Evolutionary conservation across 768 basidiomycete species (phyloP).

Genomic region (Hebeloma cylindrosporum): DNA sequence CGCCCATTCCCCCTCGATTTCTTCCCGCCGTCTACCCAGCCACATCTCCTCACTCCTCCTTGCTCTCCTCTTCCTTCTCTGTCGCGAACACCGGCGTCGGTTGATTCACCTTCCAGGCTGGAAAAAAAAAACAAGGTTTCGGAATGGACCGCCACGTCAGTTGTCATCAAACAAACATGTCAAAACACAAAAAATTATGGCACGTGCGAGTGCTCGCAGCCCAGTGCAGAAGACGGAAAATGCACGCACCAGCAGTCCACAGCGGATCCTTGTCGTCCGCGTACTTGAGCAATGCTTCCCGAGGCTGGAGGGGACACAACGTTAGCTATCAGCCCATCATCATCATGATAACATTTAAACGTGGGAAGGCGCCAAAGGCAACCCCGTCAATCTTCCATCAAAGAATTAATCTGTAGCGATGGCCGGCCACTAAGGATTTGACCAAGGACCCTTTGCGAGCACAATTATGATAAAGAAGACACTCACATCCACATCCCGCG

Average conservation of each 20-base stretch:
- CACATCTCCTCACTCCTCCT: slow-evolving; percentile 30
- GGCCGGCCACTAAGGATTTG: slow-evolving; percentile 11
- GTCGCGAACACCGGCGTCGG: slow-evolving; percentile 83
- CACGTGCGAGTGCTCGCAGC: slow-evolving; percentile 33
- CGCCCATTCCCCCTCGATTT: slow-evolving; percentile 17
- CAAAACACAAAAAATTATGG: slow-evolving; percentile 37
- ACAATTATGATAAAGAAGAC: too few species aligned
- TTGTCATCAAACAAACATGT: slow-evolving; percentile 45
- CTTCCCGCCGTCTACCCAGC: slow-evolving; percentile 19
- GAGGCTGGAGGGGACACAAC: slow-evolving; percentile 64
- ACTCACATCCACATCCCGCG: slow-evolving; percentile 94
- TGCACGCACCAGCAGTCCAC: slow-evolving; percentile 80
- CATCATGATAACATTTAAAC: slow-evolving; percentile 23
- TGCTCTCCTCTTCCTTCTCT: slow-evolving; percentile 58
- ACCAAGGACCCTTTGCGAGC: slow-evolving; percentile 5
- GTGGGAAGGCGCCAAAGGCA: slow-evolving; percentile 23
- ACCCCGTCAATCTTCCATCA: slow-evolving; percentile 30
- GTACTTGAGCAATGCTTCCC: slow-evolving; percentile 94
- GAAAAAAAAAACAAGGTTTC: slow-evolving; percentile 44
- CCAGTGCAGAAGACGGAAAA: slow-evolving; percentile 16
- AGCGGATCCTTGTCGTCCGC: slow-evolving; percentile 81
- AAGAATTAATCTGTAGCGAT: slow-evolving; percentile 21
- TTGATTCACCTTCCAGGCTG: slow-evolving; percentile 87
- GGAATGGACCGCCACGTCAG: slow-evolving; percentile 68
- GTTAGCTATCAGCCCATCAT: slow-evolving; percentile 4